Evolutionary conservation across 2,329 filamentous ascomycete genomes (phyloP).

Genomic region (Alternaria sp.): DNA sequence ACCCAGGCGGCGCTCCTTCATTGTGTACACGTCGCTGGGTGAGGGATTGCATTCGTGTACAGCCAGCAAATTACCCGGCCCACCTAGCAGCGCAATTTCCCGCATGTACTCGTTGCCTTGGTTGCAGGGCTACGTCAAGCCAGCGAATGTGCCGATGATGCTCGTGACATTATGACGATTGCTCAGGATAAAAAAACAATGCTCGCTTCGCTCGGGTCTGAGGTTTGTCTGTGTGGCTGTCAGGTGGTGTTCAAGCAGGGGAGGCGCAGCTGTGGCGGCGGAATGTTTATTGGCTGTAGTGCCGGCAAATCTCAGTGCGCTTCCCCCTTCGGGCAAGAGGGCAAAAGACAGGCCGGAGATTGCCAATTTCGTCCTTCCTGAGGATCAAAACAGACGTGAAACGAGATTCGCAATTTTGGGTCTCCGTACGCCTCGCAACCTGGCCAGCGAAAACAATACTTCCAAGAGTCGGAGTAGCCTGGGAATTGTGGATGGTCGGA

Average conservation of each 20-base stretch:
- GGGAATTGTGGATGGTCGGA: not conserved
- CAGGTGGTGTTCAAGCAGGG: constrained; percentile 4
- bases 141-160: not conserved
- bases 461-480: not conserved
- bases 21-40: not conserved
- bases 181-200: constrained; percentile 3
- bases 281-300: constrained; percentile 10
- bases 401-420: constrained; percentile 21
- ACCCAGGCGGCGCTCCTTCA: constrained; percentile 1
- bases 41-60: not conserved
- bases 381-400: constrained; percentile 15
- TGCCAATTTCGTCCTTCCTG: constrained; percentile 16
- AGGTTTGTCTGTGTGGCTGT: constrained; percentile 6
- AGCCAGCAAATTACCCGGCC: constrained; percentile 9
- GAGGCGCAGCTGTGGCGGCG: constrained; percentile 14
- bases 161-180: constrained; percentile 4
- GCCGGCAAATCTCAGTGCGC: not conserved
- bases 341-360: constrained; percentile 11
- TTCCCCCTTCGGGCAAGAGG: constrained; percentile 1
- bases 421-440: constrained; percentile 5
- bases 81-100: constrained; percentile 12
- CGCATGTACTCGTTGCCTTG: constrained; percentile 2
- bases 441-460: constrained; percentile 8
- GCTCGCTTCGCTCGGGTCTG: constrained; percentile 10
- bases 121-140: constrained; percentile 12